Conservation (phyloP, 208 protist species). For the Leishmania amazonensis region DNA sequence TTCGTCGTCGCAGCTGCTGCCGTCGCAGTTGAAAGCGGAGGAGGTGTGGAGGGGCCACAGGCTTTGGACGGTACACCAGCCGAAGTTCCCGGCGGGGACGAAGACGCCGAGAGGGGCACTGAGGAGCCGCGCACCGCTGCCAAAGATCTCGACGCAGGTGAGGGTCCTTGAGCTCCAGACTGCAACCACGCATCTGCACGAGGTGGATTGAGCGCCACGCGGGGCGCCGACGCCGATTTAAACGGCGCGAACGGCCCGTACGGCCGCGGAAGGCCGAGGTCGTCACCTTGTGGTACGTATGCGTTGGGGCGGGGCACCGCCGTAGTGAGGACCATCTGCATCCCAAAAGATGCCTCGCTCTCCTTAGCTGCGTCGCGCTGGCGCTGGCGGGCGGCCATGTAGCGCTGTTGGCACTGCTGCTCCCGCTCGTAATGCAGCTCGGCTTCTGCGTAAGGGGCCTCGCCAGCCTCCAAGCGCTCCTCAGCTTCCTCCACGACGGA, state of each 20-base stretch:
- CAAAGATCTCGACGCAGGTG: neutral
- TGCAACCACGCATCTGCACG: constrained; percentile 6
- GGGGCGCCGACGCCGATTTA: constrained; percentile 33
- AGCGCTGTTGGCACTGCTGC: constrained; percentile 58
- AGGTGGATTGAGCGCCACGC: neutral
- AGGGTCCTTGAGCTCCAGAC: neutral
- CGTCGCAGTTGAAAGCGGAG: neutral
- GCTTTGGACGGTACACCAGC: neutral
- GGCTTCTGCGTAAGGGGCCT: constrained; percentile 83
- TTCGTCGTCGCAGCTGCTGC: neutral
- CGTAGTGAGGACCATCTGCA: constrained; percentile 52
- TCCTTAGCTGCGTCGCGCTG: constrained; percentile 42
- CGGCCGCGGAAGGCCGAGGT: constrained; percentile 80
- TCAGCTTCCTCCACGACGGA: constrained; percentile 80
- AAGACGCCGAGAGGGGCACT: neutral
- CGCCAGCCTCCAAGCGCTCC: constrained; percentile 68
- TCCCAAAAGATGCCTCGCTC: constrained; percentile 13
- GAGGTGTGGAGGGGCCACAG: neutral
- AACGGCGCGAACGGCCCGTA: constrained; percentile 84
- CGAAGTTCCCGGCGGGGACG: constrained; percentile 3
- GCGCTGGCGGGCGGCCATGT: constrained; percentile 57
- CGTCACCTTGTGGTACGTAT: constrained; percentile 90
- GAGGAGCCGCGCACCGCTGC: neutral
- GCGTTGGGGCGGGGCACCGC: constrained; percentile 85
- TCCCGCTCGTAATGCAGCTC: constrained; percentile 78